These are phyloP conservation scores for Plectosphaerella sp. DNA, from an alignment of 2,329 filamentous ascomycete genomes.

Conservation along the genomic window DNA sequence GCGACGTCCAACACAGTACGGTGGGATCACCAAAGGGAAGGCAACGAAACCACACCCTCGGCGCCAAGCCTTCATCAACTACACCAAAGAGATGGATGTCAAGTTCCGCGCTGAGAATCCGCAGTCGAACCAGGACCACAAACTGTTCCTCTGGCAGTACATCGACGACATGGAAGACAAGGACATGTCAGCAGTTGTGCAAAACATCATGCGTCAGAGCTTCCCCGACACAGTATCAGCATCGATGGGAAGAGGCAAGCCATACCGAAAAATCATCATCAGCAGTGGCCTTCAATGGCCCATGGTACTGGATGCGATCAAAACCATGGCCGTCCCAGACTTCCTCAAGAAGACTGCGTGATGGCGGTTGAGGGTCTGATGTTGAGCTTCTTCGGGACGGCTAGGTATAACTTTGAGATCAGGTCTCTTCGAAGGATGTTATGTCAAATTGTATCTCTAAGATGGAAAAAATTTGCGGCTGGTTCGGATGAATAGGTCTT, in stretches of 20 bases:
- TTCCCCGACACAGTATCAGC: neutral
- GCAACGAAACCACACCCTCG: neutral
- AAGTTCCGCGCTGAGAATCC: neutral
- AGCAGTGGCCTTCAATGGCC: neutral
- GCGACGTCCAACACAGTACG: too few relatives aligned
- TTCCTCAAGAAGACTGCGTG: neutral
- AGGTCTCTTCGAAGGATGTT: too few relatives aligned
- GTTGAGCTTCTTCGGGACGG: too few relatives aligned
- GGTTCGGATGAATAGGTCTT: too few relatives aligned
- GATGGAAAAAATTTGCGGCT: too few relatives aligned
- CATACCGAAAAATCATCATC: neutral
- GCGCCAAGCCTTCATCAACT: neutral
- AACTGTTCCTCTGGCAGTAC: conserved; percentile 1
- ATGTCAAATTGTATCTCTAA: too few relatives aligned
- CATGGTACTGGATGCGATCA: neutral
- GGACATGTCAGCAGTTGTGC: neutral
- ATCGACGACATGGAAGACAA: conserved; percentile 3
- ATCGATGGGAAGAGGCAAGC: conserved; percentile 2
- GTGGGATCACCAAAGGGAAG: too few relatives aligned
- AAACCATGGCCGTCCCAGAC: neutral
- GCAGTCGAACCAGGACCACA: neutral
- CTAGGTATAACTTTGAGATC: too few relatives aligned
- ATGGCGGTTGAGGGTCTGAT: neutral
- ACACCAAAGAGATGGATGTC: neutral
- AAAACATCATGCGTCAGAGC: neutral